phyloP scores from a whole-genome alignment of 2,329 filamentous ascomycete species.

The Lachnellula cervina region DNA sequence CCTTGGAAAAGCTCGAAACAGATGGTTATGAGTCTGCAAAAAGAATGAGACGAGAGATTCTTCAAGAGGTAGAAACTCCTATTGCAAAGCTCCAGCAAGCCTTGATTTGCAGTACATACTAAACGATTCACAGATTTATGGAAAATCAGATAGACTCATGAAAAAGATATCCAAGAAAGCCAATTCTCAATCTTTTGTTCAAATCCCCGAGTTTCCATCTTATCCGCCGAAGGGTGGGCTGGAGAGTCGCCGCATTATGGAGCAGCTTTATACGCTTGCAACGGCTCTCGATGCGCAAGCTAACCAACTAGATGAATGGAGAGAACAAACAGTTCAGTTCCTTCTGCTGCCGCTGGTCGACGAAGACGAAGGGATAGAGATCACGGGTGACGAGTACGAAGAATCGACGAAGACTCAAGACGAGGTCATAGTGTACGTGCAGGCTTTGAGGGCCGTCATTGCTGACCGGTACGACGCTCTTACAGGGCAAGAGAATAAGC shows the following conservation, averaged over 20 bases:
- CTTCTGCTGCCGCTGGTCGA: constrained; percentile 75
- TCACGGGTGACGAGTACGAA: constrained; percentile 86
- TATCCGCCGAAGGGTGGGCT: constrained; percentile 58
- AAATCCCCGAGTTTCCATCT: constrained; percentile 56
- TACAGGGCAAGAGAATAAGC: constrained; percentile 69
- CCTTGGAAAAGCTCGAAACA: constrained; percentile 65
- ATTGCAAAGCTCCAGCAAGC: background rate
- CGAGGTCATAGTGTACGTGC: constrained; percentile 80
- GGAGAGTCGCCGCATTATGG: constrained; percentile 63
- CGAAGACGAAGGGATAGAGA: constrained; percentile 68
- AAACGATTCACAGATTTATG: constrained; percentile 27
- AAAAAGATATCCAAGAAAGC: constrained; percentile 51
- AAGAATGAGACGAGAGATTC: constrained; percentile 68
- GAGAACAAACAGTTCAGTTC: constrained; percentile 65
- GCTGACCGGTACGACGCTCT: constrained; percentile 75
- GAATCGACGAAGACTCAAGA: constrained; percentile 84
- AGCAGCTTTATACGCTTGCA: constrained; percentile 61
- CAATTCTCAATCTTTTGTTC: constrained; percentile 50
- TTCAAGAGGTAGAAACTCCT: constrained; percentile 46
- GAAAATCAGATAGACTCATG: constrained; percentile 62
- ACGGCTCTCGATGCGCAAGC: constrained; percentile 68
- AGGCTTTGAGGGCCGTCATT: constrained; percentile 68
- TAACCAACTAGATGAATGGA: constrained; percentile 66
- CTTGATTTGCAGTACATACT: background rate
- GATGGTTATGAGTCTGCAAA: constrained; percentile 76